These are phyloP conservation scores for Niebla homalea DNA, from an alignment of 495 filamentous ascomycete species.

Conservation along the genomic window DNA sequence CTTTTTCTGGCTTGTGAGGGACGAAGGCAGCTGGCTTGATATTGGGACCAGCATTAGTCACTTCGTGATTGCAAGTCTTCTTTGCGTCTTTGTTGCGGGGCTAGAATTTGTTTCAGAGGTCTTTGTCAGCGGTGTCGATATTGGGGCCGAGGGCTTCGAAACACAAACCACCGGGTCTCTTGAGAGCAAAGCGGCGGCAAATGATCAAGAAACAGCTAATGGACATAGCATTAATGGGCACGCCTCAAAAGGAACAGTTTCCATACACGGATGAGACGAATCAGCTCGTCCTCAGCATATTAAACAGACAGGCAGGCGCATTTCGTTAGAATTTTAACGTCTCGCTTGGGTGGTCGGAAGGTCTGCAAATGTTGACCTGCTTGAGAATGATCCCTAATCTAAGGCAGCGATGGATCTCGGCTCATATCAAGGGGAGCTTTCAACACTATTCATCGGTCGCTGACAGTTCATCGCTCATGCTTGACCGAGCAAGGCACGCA, in stretches of 20 bases:
- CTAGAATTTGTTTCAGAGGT: conserved; percentile 77
- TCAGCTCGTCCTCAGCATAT: too few relatives aligned
- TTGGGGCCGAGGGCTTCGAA: conserved; percentile 29
- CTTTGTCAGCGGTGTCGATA: conserved; percentile 70
- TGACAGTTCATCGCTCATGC: too few relatives aligned
- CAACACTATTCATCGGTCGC: too few relatives aligned
- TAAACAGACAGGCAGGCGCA: too few relatives aligned
- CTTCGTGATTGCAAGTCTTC: conserved; percentile 77
- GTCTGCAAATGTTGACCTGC: too few relatives aligned
- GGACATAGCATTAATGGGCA: conserved; percentile 4
- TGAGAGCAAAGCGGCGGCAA: conserved; percentile 1
- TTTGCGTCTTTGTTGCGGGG: conserved; percentile 82
- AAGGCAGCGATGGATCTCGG: too few relatives aligned
- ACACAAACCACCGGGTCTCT: background rate
- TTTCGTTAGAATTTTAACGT: too few relatives aligned
- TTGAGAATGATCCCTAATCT: too few relatives aligned
- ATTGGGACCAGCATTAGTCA: conserved; percentile 94
- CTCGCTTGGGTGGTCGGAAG: too few relatives aligned
- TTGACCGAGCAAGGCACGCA: too few relatives aligned
- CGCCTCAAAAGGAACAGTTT: background rate
- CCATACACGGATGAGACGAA: too few relatives aligned
- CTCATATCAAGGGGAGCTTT: too few relatives aligned
- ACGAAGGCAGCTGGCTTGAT: conserved; percentile 94
- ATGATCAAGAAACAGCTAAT: conserved; percentile 7
- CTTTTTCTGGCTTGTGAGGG: conserved; percentile 95